phyloP scores from a whole-genome alignment of 1,139 yeast species.

The Yamadazyma oceani region DNA sequence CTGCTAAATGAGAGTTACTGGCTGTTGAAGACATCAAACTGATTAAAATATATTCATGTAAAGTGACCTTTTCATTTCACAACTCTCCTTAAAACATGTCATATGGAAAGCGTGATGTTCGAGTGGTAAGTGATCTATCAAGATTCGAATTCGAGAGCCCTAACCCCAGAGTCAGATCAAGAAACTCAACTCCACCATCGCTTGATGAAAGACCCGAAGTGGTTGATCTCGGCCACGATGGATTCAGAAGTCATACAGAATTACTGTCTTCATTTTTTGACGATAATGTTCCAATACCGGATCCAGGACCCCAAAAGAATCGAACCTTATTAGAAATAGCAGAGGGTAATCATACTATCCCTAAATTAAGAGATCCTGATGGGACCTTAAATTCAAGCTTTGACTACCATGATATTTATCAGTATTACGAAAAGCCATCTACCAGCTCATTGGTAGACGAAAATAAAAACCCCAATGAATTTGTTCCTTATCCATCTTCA shows the following conservation, averaged over 20 bases:
- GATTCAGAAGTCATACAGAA: constrained; percentile 6
- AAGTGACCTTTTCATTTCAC: background rate
- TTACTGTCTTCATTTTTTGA: constrained; percentile 11
- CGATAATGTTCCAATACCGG: constrained; percentile 10
- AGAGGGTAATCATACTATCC: constrained; percentile 12
- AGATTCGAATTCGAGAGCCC: constrained; percentile 27
- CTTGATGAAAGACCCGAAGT: constrained; percentile 13
- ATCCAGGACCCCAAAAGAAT: constrained; percentile 13
- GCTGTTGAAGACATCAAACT: too few relatives aligned
- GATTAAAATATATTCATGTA: background rate
- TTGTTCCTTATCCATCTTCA: constrained; percentile 17
- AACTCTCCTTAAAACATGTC: constrained; percentile 11
- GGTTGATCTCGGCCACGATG: constrained; percentile 4
- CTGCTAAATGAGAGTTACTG: too few relatives aligned
- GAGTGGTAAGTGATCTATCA: constrained; percentile 33
- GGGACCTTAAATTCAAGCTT: constrained; percentile 8
- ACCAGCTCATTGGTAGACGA: constrained; percentile 9
- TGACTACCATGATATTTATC: constrained; percentile 20
- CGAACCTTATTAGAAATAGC: constrained; percentile 17
- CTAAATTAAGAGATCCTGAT: constrained; percentile 9
- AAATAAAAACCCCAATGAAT: constrained; percentile 7
- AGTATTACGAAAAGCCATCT: constrained; percentile 20
- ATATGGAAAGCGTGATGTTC: constrained; percentile 22
- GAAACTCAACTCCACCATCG: constrained; percentile 31
- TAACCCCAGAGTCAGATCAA: constrained; percentile 24